Conservation (phyloP, 1,284 basidiomycete species). For the Ustilago crameri region DNA sequence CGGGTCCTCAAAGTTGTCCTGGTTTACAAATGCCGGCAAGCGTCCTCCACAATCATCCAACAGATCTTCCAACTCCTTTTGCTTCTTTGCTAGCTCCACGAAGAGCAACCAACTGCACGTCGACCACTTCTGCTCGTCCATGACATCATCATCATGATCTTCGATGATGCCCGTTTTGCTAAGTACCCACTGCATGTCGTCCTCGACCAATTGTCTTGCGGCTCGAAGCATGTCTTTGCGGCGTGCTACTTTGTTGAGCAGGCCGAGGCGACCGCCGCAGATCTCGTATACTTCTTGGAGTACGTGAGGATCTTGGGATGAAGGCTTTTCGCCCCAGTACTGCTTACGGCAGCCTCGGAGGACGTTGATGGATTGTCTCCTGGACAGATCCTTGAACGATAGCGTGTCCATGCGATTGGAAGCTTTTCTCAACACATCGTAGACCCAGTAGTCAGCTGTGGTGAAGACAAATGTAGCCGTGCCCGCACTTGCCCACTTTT, state of each 20-base stretch:
- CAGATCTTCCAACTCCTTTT: constrained; percentile 56
- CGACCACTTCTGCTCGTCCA: constrained; percentile 66
- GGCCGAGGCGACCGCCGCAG: constrained; percentile 54
- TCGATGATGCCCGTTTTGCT: constrained; percentile 65
- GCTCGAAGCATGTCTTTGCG: constrained; percentile 56
- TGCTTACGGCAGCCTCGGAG: constrained; percentile 54
- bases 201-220: constrained; percentile 57
- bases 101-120: constrained; percentile 65
- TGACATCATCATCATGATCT: constrained; percentile 65
- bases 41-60: constrained; percentile 32
- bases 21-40: constrained; percentile 33
- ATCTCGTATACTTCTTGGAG: constrained; percentile 62
- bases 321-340: constrained; percentile 57
- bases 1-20: constrained; percentile 33
- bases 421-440: constrained; percentile 56
- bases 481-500: constrained; percentile 62
- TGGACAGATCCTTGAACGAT: constrained; percentile 57
- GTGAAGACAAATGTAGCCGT: constrained; percentile 61
- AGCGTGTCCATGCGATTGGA: constrained; percentile 64
- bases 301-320: constrained; percentile 33
- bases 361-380: constrained; percentile 56
- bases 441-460: constrained; percentile 61
- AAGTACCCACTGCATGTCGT: constrained; percentile 63
- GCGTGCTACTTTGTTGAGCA: constrained; percentile 60
- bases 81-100: constrained; percentile 52